Conservation (phyloP, 257 asterid species). For the Lantana camara region DNA sequence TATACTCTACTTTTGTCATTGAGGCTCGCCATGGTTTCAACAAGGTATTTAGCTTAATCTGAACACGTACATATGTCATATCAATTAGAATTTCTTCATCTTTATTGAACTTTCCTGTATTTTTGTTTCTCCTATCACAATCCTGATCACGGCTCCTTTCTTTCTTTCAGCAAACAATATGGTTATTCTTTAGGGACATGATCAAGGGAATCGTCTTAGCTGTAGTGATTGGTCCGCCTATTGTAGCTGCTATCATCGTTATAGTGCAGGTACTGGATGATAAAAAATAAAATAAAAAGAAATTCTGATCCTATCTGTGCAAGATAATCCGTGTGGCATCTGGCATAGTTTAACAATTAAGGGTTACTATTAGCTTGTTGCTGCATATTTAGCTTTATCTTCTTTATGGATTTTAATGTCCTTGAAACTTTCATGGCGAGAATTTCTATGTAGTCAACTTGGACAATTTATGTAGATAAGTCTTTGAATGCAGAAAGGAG, state of each 20-base stretch:
- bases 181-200: conserved; percentile 91
- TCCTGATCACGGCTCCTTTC: conserved; percentile 20
- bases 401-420: neutral
- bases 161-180: conserved; percentile 75
- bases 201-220: conserved; percentile 71
- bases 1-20: conserved; percentile 94
- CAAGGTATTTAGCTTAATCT: conserved; percentile 48
- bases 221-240: conserved; percentile 87
- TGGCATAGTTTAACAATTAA: neutral
- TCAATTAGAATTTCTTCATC: conserved; percentile 1
- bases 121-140: neutral
- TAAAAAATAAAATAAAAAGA: no score
- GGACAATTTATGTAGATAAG: conserved; percentile 12
- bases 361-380: conserved; percentile 10
- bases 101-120: conserved; percentile 5
- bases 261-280: conserved; percentile 96
- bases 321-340: conserved; percentile 11
- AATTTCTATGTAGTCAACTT: conserved; percentile 18
- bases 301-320: neutral
- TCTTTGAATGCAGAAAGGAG: conserved; percentile 87
- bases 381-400: conserved; percentile 20
- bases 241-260: conserved; percentile 89
- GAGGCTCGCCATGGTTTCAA: conserved; percentile 96
- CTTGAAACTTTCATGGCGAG: neutral
- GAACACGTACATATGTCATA: conserved; percentile 8